phyloP scores from a whole-genome alignment of 2,329 filamentous ascomycete genomes.

The Phyllachora maydis region DNA sequence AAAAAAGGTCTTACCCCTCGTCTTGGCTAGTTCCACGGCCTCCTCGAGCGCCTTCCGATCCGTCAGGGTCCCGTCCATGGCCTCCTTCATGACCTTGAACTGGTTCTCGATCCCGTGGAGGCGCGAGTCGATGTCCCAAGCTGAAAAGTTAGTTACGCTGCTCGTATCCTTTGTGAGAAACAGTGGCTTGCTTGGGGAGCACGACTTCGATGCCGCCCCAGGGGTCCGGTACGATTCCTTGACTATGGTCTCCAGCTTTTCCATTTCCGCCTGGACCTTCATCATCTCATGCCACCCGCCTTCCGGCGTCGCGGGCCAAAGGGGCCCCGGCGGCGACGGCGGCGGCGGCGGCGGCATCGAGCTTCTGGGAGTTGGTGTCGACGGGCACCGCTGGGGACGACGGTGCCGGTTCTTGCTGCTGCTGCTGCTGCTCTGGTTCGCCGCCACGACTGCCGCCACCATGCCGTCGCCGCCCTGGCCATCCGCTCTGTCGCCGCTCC shows the following conservation, averaged over 20 bases:
- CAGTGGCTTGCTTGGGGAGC: slow-evolving; percentile 20
- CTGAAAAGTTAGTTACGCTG: slow-evolving; percentile 43
- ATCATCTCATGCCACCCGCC: no score
- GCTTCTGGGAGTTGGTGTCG: no score
- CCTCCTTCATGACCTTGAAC: slow-evolving; percentile 49
- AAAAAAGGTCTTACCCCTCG: slow-evolving; percentile 47
- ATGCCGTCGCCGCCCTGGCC: no score
- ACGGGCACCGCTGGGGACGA: no score
- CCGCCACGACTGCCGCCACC: no score
- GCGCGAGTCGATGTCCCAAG: slow-evolving; percentile 60
- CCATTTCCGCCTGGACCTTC: slow-evolving; percentile 12
- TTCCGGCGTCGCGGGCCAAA: no score
- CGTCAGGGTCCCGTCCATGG: slow-evolving; percentile 47
- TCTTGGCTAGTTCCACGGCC: slow-evolving; percentile 52
- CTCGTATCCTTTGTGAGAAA: slow-evolving; percentile 59
- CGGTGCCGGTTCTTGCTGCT: no score
- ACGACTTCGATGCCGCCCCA: slow-evolving; percentile 16
- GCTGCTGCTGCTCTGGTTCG: no score
- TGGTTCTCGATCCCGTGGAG: slow-evolving; percentile 59
- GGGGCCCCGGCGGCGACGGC: no score
- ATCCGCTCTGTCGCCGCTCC: no score
- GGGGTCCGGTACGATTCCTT: slow-evolving; percentile 11
- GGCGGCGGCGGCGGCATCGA: no score
- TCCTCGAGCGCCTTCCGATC: slow-evolving; percentile 55
- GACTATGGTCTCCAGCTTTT: slow-evolving; percentile 8